Evolutionary conservation across 768 basidiomycete genomes (phyloP).

Genomic region (Lactarius quietus): DNA sequence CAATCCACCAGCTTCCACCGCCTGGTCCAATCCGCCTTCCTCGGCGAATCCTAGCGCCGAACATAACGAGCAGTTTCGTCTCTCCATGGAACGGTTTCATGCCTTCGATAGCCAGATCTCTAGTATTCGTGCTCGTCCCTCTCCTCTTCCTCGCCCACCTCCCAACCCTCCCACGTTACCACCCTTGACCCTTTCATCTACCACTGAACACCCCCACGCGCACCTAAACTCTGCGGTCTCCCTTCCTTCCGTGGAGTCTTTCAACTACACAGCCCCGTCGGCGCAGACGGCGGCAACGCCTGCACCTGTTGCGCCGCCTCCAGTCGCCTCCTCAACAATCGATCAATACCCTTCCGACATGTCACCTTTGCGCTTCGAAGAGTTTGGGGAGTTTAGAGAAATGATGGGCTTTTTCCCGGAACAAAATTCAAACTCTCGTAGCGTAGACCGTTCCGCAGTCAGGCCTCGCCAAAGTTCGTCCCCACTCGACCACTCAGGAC

Average conservation of each 20-base stretch:
- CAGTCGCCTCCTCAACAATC: constrained; percentile 1
- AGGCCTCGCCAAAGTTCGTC: constrained; percentile 16
- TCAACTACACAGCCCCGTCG: constrained; percentile 1
- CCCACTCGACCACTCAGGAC: constrained; percentile 8
- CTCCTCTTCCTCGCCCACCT: constrained; percentile 16
- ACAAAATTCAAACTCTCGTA: constrained; percentile 9
- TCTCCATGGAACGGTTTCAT: constrained; percentile 27
- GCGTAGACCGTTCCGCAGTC: constrained; percentile 2
- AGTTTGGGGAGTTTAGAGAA: constrained; percentile 18
- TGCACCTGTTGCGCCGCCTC: constrained; percentile 1
- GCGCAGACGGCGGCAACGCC: not conserved
- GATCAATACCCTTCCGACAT: constrained; percentile 14
- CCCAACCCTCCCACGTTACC: constrained; percentile 20
- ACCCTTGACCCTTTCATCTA: constrained; percentile 23
- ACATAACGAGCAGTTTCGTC: constrained; percentile 26
- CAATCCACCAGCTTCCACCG: constrained; percentile 8
- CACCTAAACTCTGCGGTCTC: constrained; percentile 7
- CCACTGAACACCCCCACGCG: constrained; percentile 11
- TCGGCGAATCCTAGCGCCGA: not conserved
- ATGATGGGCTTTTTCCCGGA: constrained; percentile 16
- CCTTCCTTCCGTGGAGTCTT: constrained; percentile 18
- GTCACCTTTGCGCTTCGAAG: constrained; percentile 14
- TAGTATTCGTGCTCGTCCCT: constrained; percentile 20
- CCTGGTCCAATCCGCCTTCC: constrained; percentile 9
- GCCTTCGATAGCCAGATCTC: constrained; percentile 28